Evolutionary conservation across 2,329 filamentous ascomycete genomes (phyloP), one percentile per base, ranked within the genome.

Genomic region (Colletotrichum salicis): DNA sequence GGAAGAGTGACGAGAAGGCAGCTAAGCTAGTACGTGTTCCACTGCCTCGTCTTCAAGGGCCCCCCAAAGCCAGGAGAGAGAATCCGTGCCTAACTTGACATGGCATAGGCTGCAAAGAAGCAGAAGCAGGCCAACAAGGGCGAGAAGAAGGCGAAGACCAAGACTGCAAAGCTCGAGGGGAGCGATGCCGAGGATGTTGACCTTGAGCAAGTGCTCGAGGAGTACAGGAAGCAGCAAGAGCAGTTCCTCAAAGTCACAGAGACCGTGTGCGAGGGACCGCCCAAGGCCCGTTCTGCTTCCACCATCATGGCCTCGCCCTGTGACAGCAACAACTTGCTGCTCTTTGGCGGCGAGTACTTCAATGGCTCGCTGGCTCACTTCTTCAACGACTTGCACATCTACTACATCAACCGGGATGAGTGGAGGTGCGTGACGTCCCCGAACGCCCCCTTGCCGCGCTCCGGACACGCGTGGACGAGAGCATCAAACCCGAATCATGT

Each of bases 271-370:
- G 89, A 90, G 29, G 89, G 85, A 3, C 93, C 95, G 22, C 96
- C 96, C 1, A 90, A 90, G 65, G 89, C 95, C 27, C 90, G 96
- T 64, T 90, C 93, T 27, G 96, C 95, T 7, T 90, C 94, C 8
- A 94, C 94, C 0, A 84, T 99, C 71, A 88, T 98, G 75, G 94
- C 94, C 24, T 96, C 93, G 51, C 96, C 96, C 1, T 90, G 92
- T 37, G 96, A 97, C 82, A 90, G 89, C 77, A 97, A 96, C 82
- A 95, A 97, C 80, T 84, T 99, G 68, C 91, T 98, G 75, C 84
- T 98, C 5, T 99, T 97, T 81, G 96, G 96, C 19, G 96, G 96
- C 75, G 96, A 99, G 85, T 97, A 95, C 79, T 98, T 94, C 84
- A 97, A 98, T 82, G 96, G 96, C 5, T 93, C 93, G 2, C 85